Base-by-base conservation (phyloP, 768 basidiomycete genomes). In the Neoboletus brunneissimus region DNA sequence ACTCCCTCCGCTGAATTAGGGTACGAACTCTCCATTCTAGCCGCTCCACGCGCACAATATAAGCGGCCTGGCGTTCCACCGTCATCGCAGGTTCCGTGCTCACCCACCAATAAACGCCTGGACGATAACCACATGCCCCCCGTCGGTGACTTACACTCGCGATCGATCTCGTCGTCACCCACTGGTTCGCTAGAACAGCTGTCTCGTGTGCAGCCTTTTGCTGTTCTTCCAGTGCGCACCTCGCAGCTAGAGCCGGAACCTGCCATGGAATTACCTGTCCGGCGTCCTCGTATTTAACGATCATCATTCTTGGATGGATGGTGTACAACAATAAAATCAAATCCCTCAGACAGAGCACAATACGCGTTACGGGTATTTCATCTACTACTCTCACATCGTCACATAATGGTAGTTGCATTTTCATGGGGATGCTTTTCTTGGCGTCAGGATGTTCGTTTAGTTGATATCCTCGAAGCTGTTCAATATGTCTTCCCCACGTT, bases 221-320 rank as follows among this genome's bases (percentile, higher is more conserved):
- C 52, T 32, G 51, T 48, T 32, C 52, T 50, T 47, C 70, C 67
- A 5, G 64, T 73, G 43, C 70, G 71, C 38, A 73, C 67, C 5
- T 66, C 63, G 1, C 71, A 72, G 34, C 56, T 73, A 7, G 72
- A 68, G 42, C 71, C 71, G 16, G 63, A 73, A 48, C 72, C 72
- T 38, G 62, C 58, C 3, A 73, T 72, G 72, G 70, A 72, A 38
- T 40, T 72, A 1, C 64, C 67, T 31, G 55, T 50, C 6, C 64
- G 65, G 25, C 55, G 41, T 42, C 11, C 42, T 12, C 45, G 54
- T 11, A 13, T 42, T 8, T 50, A 18, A 42, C 18, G 10, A 32
- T 42, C 32, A 6, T 31, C 34, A 8, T 13, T 8, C 25, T 15
- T 23, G 23, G 16, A 13, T 7, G 5, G 18, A 4, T 8, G 16